phyloP scores from a whole-genome alignment of 495 filamentous ascomycete species.

The Aspergillus indologenus region DNA sequence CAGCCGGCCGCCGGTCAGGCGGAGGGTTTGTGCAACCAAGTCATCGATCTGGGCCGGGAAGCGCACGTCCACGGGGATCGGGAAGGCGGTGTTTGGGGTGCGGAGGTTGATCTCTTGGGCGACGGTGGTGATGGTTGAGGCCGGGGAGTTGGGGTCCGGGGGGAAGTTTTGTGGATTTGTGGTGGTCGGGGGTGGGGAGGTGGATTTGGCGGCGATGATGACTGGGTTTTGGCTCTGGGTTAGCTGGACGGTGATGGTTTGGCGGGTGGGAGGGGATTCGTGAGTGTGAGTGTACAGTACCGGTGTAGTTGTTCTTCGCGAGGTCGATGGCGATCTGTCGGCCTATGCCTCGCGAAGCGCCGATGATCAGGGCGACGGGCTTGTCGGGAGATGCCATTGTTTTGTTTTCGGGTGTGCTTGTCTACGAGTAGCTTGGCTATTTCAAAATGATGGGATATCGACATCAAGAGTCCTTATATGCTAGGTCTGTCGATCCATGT shows the following conservation, averaged over 20 bases:
- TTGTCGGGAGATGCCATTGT: constrained; percentile 23
- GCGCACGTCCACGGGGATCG: constrained; percentile 70
- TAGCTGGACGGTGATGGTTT: not conserved
- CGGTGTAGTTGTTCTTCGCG: constrained; percentile 65
- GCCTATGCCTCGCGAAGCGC: constrained; percentile 73
- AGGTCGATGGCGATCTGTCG: constrained; percentile 72
- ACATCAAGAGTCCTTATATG: not conserved
- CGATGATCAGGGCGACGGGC: constrained; percentile 64
- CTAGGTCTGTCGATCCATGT: not conserved
- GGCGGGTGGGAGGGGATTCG: too few relatives aligned
- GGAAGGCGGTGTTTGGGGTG: constrained; percentile 51
- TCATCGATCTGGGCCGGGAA: constrained; percentile 58
- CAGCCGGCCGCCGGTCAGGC: constrained; percentile 56
- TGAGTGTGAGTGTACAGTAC: constrained; percentile 34
- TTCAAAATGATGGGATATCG: not conserved
- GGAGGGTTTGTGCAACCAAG: constrained; percentile 59
- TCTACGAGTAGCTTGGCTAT: not conserved
- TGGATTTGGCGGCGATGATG: constrained; percentile 77
- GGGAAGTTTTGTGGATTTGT: constrained; percentile 57
- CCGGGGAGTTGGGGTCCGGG: constrained; percentile 77
- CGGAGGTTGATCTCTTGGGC: constrained; percentile 70
- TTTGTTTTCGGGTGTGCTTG: not conserved
- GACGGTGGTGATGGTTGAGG: constrained; percentile 82
- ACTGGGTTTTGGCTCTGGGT: constrained; percentile 48
- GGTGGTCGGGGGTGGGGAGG: constrained; percentile 56